Evolutionary conservation across 2,329 filamentous ascomycete genomes (phyloP), one percentile per base, ranked within the genome.

Genomic region (Colletotrichum eremochloae): DNA sequence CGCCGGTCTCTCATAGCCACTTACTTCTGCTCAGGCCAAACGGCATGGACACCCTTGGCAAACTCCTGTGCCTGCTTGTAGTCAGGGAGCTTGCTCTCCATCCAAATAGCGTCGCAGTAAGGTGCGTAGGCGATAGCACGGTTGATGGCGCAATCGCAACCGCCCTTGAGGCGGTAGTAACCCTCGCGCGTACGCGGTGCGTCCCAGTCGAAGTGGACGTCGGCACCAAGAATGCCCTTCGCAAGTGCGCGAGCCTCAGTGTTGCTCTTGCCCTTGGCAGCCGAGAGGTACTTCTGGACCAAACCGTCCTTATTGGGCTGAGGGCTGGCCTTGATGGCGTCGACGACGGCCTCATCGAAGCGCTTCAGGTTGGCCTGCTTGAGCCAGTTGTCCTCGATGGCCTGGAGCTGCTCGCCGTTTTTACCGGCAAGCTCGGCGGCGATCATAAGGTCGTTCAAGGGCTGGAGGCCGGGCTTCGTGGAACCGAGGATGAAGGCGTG

Each of bases 31-130:
- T 99, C 93, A 0, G 96, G 96, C 91, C 93, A 98, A 12, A 95
- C 94, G 68, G 94, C 93, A 83, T 98, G 96, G 52, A 99, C 96
- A 62, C 96, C 96, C 55, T 93, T 88, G 42, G 96, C 95, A 78
- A 99, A 99, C 80, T 98, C 93, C 86, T 94, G 90, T 33, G 96
- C 96, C 86, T 98, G 96, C 62, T 88, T 88, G 82, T 88, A 98
- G 82, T 98, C 96, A 57, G 96, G 96, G 76, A 97, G 87, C 86
- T 97, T 98, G 86, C 93, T 96, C 89, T 99, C 96, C 96, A 99
- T 99, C 96, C 96, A 99, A 83, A 99, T 97, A 81, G 97, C 91
- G 80, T 98, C 96, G 74, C 93, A 93, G 85, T 97, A 97, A 2
- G 96, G 96, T 0, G 94, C 96, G 80, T 97, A 98, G 7, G 96